These are phyloP conservation scores for Sphaceloma murrayae DNA, from an alignment of 2,329 filamentous ascomycete genomes.

Conservation along the genomic window DNA sequence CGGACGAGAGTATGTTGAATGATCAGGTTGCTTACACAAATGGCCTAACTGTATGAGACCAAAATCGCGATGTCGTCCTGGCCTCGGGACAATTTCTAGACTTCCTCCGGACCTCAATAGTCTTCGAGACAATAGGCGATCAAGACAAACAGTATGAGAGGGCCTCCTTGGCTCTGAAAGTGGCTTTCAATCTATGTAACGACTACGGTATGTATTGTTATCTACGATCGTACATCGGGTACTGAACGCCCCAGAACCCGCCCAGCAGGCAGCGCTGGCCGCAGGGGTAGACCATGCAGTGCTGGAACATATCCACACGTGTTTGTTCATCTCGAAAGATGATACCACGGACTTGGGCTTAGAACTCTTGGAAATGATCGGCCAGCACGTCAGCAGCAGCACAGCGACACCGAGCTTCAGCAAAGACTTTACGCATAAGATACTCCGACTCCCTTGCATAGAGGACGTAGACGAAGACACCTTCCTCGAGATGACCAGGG, in stretches of 20 bases:
- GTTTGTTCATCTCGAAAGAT: slow-evolving; percentile 16
- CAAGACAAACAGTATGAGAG: slow-evolving; percentile 2
- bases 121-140: slow-evolving; percentile 4
- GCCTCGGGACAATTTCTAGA: background rate
- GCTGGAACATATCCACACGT: slow-evolving; percentile 16
- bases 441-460: slow-evolving; percentile 16
- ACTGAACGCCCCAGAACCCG: slow-evolving; percentile 8
- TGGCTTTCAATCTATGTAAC: slow-evolving; percentile 19
- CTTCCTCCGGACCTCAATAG: background rate
- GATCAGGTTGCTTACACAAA: background rate
- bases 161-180: slow-evolving; percentile 15
- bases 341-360: slow-evolving; percentile 12
- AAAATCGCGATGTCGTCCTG: slow-evolving; percentile 7
- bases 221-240: background rate
- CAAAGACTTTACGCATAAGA: slow-evolving; percentile 13
- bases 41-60: slow-evolving; percentile 10
- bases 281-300: slow-evolving; percentile 14
- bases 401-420: background rate
- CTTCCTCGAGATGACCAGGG: slow-evolving; percentile 17
- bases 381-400: background rate
- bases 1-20: slow-evolving; percentile 18
- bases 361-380: slow-evolving; percentile 8
- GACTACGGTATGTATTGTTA: slow-evolving; percentile 12
- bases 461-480: slow-evolving; percentile 17
- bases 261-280: slow-evolving; percentile 2